Conservation (phyloP, 2,329 filamentous ascomycete species). For the Lachnellula hyalina region DNA sequence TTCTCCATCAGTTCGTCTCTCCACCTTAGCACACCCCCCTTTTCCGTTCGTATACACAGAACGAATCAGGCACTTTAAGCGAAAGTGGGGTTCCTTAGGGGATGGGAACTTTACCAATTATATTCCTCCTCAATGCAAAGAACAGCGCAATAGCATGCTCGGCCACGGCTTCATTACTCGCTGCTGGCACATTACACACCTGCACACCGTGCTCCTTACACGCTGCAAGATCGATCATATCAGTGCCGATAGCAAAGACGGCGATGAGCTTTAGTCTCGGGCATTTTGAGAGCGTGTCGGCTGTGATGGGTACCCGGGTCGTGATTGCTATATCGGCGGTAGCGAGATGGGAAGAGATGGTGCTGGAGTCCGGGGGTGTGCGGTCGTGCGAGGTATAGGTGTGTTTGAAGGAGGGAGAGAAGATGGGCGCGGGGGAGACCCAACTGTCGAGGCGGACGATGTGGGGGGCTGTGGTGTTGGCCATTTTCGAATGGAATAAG, state of each 20-base stretch:
- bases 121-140: constrained; percentile 34
- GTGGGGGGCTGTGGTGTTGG: not conserved
- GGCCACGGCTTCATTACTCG: constrained; percentile 34
- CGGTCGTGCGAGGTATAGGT: constrained; percentile 17
- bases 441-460: constrained; percentile 24
- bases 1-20: not conserved
- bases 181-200: constrained; percentile 35
- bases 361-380: constrained; percentile 13
- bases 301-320: constrained; percentile 30
- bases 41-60: constrained; percentile 26
- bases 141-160: constrained; percentile 28
- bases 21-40: constrained; percentile 8
- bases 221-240: constrained; percentile 34
- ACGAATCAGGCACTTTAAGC: constrained; percentile 10
- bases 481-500: not conserved
- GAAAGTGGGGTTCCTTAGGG: not conserved
- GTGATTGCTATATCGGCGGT: constrained; percentile 36
- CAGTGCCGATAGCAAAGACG: constrained; percentile 35
- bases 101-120: constrained; percentile 20
- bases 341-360: constrained; percentile 27
- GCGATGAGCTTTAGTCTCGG: constrained; percentile 33
- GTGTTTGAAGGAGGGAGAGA: constrained; percentile 18
- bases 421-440: constrained; percentile 12
- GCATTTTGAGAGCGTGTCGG: constrained; percentile 25
- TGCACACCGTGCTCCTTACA: constrained; percentile 31